These are phyloP conservation scores for Perilla frutescens DNA, from an alignment of 257 asterid species.

Conservation along the genomic window DNA sequence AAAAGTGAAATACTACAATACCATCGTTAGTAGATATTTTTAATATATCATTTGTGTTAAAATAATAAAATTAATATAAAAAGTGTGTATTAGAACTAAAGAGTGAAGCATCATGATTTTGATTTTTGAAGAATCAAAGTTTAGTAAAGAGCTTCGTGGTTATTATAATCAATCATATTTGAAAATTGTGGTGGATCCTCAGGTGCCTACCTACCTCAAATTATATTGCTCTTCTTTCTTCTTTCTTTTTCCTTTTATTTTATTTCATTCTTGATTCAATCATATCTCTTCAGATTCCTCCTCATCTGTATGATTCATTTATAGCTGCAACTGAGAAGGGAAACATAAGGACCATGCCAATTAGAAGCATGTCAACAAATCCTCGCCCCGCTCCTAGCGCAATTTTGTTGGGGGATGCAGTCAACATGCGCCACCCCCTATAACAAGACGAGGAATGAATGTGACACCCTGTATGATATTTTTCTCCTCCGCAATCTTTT, in stretches of 20 bases:
- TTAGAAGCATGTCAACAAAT: constrained; percentile 71
- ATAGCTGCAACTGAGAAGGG: constrained; percentile 58
- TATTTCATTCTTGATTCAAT: too few species aligned
- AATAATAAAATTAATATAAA: too few species aligned
- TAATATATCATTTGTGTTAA: too few species aligned
- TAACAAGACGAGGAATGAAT: constrained; percentile 79
- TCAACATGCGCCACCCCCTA: constrained; percentile 78
- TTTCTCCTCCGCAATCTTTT: constrained; percentile 68
- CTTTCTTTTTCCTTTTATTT: not conserved
- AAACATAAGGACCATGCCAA: constrained; percentile 63
- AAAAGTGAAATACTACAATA: too few species aligned
- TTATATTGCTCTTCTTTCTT: not conserved
- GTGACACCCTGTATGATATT: constrained; percentile 61
- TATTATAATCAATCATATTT: not conserved
- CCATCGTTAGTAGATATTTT: too few species aligned
- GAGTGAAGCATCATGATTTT: too few species aligned
- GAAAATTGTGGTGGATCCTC: constrained; percentile 64
- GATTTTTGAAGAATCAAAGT: too few species aligned
- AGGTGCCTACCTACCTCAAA: constrained; percentile 40
- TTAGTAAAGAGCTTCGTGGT: too few species aligned
- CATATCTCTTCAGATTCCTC: constrained; percentile 50
- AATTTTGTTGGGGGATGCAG: constrained; percentile 67
- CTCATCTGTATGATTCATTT: constrained; percentile 51
- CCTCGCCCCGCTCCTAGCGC: constrained; percentile 72
- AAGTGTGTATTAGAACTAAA: too few species aligned